Conservation (phyloP, 768 basidiomycete genomes). For the Coprinopsis sp. region DNA sequence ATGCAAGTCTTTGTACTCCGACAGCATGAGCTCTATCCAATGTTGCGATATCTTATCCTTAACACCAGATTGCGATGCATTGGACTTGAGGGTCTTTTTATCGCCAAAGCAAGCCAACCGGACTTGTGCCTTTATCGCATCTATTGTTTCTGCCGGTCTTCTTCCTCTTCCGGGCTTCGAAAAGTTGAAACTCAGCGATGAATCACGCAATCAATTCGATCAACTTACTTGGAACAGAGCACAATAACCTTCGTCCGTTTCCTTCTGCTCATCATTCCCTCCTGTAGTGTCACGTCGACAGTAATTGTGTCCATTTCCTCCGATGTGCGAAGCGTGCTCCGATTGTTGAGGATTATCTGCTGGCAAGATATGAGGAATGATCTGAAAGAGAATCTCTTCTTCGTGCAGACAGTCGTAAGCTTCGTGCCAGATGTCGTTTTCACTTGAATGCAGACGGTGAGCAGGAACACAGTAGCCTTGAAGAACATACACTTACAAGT, state of each 20-base stretch:
- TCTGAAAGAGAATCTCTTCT: slow-evolving; percentile 21
- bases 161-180: no score
- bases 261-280: slow-evolving; percentile 16
- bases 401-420: slow-evolving; percentile 23
- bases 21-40: slow-evolving; percentile 6
- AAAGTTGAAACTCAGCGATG: no score
- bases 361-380: slow-evolving; percentile 21
- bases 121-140: neutral
- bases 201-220: no score
- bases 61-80: neutral
- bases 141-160: slow-evolving; percentile 2
- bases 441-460: neutral
- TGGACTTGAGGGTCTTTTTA: neutral
- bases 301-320: slow-evolving; percentile 17
- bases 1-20: neutral
- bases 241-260: slow-evolving; percentile 18
- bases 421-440: slow-evolving; percentile 16
- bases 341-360: slow-evolving; percentile 33
- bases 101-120: slow-evolving; percentile 1
- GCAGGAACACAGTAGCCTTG: neutral
- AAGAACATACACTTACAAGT: neutral
- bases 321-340: slow-evolving; percentile 19
- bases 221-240: no score
- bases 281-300: slow-evolving; percentile 23
- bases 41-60: slow-evolving; percentile 3